These are phyloP conservation scores for Geranium incanum DNA, from an alignment of 441 rosid species.

Conservation along the genomic window DNA sequence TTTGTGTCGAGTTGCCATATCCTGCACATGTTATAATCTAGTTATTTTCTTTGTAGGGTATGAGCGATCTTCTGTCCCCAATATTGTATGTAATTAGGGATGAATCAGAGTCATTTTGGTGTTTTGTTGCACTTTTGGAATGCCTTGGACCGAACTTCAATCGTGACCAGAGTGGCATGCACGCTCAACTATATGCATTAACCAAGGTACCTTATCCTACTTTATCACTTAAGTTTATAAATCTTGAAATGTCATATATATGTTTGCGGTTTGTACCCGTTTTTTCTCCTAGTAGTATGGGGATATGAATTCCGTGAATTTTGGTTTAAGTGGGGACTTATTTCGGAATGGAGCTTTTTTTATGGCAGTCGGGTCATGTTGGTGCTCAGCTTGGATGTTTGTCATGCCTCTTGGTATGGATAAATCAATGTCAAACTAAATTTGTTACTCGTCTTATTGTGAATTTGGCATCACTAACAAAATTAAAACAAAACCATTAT, in stretches of 20 bases:
- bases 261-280: not conserved
- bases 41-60: constrained; percentile 48
- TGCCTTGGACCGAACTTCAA: constrained; percentile 96
- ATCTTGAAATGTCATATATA: not conserved
- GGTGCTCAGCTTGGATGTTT: not conserved
- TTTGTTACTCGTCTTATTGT: not conserved
- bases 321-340: not conserved
- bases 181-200: constrained; percentile 87
- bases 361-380: not conserved
- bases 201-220: constrained; percentile 55
- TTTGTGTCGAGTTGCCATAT: not conserved
- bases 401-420: not conserved
- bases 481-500: too few relatives aligned
- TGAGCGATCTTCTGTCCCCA: constrained; percentile 93
- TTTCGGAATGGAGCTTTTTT: too few relatives aligned
- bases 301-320: not conserved
- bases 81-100: constrained; percentile 81
- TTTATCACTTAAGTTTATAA: not conserved
- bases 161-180: constrained; percentile 98
- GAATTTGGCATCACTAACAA: not conserved
- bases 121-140: constrained; percentile 90
- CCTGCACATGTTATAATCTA: not conserved
- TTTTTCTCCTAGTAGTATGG: not conserved
- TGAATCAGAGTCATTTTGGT: constrained; percentile 94
- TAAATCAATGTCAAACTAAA: not conserved